These are phyloP conservation scores for Apiotrichum akiyoshidainum DNA, from an alignment of 1,284 basidiomycete genomes.

Conservation along the genomic window DNA sequence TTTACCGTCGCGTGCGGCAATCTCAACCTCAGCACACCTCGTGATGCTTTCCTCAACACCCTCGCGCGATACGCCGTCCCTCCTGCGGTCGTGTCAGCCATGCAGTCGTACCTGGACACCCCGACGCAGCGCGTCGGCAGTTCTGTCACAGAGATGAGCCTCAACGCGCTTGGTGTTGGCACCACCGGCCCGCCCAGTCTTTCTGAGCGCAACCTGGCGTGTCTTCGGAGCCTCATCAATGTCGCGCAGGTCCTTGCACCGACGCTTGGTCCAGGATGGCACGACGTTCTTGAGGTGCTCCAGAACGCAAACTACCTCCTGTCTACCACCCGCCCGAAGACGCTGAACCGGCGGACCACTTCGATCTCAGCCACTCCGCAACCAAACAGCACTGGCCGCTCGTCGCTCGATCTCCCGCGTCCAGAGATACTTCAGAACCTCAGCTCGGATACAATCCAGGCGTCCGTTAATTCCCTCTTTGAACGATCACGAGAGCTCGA, in stretches of 20 bases:
- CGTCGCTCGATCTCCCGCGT: constrained; percentile 17
- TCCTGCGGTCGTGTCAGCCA: constrained; percentile 73
- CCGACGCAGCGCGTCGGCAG: constrained; percentile 48
- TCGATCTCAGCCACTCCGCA: background rate
- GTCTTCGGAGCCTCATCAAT: constrained; percentile 75
- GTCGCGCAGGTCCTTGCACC: constrained; percentile 79
- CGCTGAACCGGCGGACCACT: background rate
- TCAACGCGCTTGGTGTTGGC: constrained; percentile 32
- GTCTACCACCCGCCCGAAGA: constrained; percentile 47
- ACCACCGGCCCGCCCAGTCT: constrained; percentile 62
- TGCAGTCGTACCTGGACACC: constrained; percentile 66
- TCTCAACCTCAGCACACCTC: constrained; percentile 73
- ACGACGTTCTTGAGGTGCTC: constrained; percentile 78
- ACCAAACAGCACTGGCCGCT: background rate
- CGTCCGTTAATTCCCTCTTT: constrained; percentile 73
- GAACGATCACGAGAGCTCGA: constrained; percentile 78
- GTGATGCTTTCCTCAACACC: constrained; percentile 87
- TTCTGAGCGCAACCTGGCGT: constrained; percentile 84
- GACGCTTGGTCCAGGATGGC: constrained; percentile 83
- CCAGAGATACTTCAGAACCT: constrained; percentile 56
- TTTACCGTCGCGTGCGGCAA: constrained; percentile 88
- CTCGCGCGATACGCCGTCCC: constrained; percentile 86
- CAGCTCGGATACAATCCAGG: constrained; percentile 68
- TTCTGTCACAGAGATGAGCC: constrained; percentile 63
- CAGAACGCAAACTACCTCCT: constrained; percentile 92